A percentile compares a stretch with the other conserved stretches of the same genome.
These are phyloP conservation scores for Euphrasia confusa DNA, from an alignment of 257 asterid genomes.

Conservation along the genomic window DNA sequence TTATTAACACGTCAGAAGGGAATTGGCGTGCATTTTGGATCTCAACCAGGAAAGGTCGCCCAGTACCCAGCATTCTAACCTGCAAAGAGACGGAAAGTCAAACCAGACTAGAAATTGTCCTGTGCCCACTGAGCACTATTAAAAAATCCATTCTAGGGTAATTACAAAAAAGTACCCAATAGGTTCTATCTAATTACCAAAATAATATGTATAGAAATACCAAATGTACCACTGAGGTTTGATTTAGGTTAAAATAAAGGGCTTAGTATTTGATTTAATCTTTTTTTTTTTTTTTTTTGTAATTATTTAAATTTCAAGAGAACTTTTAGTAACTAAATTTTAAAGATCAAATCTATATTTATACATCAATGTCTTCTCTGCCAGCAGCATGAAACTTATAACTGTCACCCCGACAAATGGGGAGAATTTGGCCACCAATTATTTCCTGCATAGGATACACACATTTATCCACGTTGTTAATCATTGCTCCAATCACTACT, in stretches of 20 bases:
- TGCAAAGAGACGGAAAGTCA: slow-evolving; percentile 24
- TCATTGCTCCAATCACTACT: slow-evolving; percentile 19
- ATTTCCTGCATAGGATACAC: slow-evolving; percentile 63
- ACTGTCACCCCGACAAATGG: slow-evolving; percentile 68
- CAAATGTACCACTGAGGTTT: too few species aligned
- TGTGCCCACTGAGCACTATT: background rate
- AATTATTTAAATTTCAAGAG: too few species aligned
- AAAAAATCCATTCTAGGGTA: background rate
- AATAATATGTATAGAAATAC: too few species aligned
- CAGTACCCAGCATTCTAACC: slow-evolving; percentile 97
- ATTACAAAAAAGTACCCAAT: too few species aligned
- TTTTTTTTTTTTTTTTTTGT: too few species aligned
- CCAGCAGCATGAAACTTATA: slow-evolving; percentile 99
- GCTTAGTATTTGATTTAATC: too few species aligned
- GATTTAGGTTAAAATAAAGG: too few species aligned
- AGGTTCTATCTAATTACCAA: too few species aligned
- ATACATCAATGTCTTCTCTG: slow-evolving; percentile 97
- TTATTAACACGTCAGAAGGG: slow-evolving; percentile 60
- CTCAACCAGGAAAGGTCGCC: slow-evolving; percentile 94
- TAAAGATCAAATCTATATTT: slow-evolving; percentile 22
- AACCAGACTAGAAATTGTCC: slow-evolving; percentile 16
- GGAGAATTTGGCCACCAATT: slow-evolving; percentile 79
- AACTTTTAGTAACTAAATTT: background rate
- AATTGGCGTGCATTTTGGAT: slow-evolving; percentile 71
- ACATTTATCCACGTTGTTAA: slow-evolving; percentile 9